These are phyloP conservation scores for Penicillium sp. DNA, from an alignment of 2,329 filamentous ascomycete genomes.

Conservation along the genomic window DNA sequence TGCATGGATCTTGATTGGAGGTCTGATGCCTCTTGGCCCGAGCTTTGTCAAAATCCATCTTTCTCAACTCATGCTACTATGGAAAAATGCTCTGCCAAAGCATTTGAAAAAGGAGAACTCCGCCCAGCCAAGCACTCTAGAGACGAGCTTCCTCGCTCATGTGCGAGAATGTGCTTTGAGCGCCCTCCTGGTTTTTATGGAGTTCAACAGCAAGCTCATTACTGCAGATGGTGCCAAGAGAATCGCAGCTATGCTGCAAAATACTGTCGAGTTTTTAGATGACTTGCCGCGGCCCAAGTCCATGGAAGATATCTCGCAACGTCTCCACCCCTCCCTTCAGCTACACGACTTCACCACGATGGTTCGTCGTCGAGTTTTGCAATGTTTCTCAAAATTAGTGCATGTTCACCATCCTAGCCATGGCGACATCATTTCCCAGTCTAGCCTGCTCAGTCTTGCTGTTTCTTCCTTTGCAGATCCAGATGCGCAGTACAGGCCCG, in stretches of 20 bases:
- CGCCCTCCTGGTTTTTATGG: conserved; percentile 86
- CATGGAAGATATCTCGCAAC: conserved; percentile 81
- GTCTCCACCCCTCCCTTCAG: conserved; percentile 81
- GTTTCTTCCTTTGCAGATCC: conserved; percentile 92
- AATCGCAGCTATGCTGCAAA: conserved; percentile 91
- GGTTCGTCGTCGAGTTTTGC: conserved; percentile 87
- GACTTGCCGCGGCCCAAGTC: conserved; percentile 80
- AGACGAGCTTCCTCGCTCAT: conserved; percentile 90
- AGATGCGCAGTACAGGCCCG: conserved; percentile 70
- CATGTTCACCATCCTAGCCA: conserved; percentile 83
- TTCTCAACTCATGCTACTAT: conserved; percentile 86
- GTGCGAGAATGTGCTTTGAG: conserved; percentile 92
- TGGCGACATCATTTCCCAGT: conserved; percentile 82
- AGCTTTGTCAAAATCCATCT: conserved; percentile 99
- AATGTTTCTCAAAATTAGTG: conserved; percentile 91
- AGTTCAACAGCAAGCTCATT: conserved; percentile 87
- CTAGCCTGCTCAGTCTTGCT: conserved; percentile 84
- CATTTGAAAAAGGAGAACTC: conserved; percentile 92
- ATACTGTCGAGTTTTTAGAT: conserved; percentile 86
- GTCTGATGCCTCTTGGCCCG: conserved; percentile 91
- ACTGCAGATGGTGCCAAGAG: conserved; percentile 93
- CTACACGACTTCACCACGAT: conserved; percentile 88
- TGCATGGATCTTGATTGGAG: conserved; percentile 95
- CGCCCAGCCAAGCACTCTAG: conserved; percentile 76
- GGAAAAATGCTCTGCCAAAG: conserved; percentile 96